Percentiles rank a stretch among this genome's conserved stretches.
Evolutionary conservation across 768 basidiomycete genomes (phyloP).

Genomic region (Favolaschia claudopus): DNA sequence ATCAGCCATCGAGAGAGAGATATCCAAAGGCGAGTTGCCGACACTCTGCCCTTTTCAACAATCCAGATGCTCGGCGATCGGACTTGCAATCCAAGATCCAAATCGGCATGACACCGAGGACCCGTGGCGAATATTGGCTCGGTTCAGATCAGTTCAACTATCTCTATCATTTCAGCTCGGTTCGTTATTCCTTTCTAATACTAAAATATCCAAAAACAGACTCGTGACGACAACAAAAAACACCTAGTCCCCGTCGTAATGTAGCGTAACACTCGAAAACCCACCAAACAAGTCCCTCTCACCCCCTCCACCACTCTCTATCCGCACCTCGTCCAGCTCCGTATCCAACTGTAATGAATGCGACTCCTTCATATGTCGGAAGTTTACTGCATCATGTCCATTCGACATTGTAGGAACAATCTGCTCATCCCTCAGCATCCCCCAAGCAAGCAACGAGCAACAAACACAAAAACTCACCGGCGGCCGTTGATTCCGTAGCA

Average conservation of each 20-base stretch:
- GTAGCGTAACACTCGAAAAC: conserved; percentile 90
- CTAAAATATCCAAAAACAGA: not conserved
- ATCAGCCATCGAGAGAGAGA: conserved; percentile 55
- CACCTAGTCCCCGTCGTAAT: conserved; percentile 74
- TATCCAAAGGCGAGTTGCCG: conserved; percentile 41
- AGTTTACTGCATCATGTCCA: conserved; percentile 86
- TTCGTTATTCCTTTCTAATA: not conserved
- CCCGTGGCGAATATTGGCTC: no score
- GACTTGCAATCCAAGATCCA: no score
- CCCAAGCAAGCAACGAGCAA: conserved; percentile 4
- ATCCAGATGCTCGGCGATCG: conserved; percentile 11
- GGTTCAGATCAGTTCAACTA: no score
- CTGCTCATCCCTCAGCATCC: conserved; percentile 53
- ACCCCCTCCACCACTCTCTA: conserved; percentile 38
- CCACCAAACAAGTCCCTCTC: conserved; percentile 81
- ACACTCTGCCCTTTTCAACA: conserved; percentile 12
- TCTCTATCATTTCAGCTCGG: no score
- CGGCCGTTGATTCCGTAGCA: conserved; percentile 90
- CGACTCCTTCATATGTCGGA: conserved; percentile 90
- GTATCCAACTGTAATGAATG: conserved; percentile 88
- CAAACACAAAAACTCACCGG: conserved; percentile 68
- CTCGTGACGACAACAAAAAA: not conserved
- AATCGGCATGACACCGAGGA: no score
- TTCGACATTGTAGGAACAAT: conserved; percentile 83
- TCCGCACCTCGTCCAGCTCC: conserved; percentile 53